A percentile compares a stretch with the other conserved stretches of the same genome.
Evolutionary conservation across 805 yeast species (phyloP).

Genomic region (Lipomyces starkeyi): DNA sequence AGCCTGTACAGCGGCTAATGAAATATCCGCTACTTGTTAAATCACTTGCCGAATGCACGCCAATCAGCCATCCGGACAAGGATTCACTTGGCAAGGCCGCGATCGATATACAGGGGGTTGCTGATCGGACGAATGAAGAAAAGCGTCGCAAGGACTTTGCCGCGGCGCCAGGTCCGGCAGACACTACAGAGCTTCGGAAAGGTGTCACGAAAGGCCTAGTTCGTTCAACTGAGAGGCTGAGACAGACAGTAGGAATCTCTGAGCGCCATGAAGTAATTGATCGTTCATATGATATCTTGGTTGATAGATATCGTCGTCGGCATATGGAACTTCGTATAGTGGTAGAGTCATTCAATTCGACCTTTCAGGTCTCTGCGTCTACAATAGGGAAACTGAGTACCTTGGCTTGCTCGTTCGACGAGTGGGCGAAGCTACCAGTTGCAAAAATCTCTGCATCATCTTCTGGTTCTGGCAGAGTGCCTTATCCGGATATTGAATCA

Average conservation of each 20-base stretch:
- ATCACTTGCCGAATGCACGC: conserved; percentile 44
- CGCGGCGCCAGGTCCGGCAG: not conserved
- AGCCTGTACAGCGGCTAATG: conserved; percentile 54
- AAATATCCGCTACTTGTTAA: conserved; percentile 51
- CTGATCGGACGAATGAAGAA: conserved; percentile 28
- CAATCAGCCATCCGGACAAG: conserved; percentile 57
- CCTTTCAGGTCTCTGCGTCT: conserved; percentile 3
- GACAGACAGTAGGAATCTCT: conserved; percentile 20
- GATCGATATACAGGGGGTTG: conserved; percentile 17
- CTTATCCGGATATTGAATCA: conserved; percentile 3
- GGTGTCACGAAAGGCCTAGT: conserved; percentile 14
- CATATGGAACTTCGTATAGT: conserved; percentile 27
- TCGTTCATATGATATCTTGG: conserved; percentile 23
- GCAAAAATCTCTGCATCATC: conserved; percentile 6
- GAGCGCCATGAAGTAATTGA: conserved; percentile 19
- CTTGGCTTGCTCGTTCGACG: conserved; percentile 17
- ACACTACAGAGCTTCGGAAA: conserved; percentile 15
- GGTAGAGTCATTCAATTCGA: conserved; percentile 17
- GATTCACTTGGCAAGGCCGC: conserved; percentile 23
- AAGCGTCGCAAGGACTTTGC: conserved; percentile 4
- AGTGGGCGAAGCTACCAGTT: conserved; percentile 15
- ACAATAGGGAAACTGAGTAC: conserved; percentile 13
- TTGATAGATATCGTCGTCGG: conserved; percentile 28
- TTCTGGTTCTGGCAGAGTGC: not conserved
- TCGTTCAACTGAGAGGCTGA: conserved; percentile 29